Conservation (phyloP, 129 eudicot species). For the Chrysanthemum makinoi region DNA sequence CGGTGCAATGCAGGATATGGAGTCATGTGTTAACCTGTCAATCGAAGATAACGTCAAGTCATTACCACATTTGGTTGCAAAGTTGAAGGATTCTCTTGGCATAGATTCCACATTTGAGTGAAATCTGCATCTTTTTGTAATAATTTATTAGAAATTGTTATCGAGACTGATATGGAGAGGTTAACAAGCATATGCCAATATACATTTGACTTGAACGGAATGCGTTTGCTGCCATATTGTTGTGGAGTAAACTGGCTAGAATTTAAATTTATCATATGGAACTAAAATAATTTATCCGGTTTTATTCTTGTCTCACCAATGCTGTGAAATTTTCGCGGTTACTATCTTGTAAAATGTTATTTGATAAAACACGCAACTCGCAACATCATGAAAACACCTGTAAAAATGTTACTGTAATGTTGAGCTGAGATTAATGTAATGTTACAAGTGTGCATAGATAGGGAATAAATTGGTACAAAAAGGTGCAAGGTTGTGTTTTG, state of each 20-base stretch:
- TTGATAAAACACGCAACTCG: no score
- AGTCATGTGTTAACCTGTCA: slow-evolving; percentile 70
- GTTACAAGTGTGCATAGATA: no score
- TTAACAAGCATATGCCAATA: not conserved
- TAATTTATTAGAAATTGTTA: not conserved
- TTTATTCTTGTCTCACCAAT: not conserved
- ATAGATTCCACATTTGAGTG: slow-evolving; percentile 33
- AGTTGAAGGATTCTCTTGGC: slow-evolving; percentile 54
- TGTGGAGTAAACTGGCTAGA: not conserved
- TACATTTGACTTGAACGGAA: not conserved
- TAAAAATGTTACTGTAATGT: no score
- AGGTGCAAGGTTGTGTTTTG: no score
- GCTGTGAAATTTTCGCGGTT: no score
- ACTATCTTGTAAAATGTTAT: no score
- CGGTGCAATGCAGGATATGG: slow-evolving; percentile 57
- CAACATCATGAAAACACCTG: no score
- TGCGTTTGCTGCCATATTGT: slow-evolving; percentile 3
- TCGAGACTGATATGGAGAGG: not conserved
- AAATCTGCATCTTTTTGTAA: slow-evolving; percentile 13
- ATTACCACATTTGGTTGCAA: slow-evolving; percentile 68
- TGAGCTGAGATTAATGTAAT: no score
- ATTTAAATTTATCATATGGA: not conserved
- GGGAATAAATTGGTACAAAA: no score
- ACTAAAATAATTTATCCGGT: not conserved
- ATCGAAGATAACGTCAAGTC: slow-evolving; percentile 62